phyloP scores from a whole-genome alignment of 352 stramenopile genomes.

The Phytophthora niederhauseri region DNA sequence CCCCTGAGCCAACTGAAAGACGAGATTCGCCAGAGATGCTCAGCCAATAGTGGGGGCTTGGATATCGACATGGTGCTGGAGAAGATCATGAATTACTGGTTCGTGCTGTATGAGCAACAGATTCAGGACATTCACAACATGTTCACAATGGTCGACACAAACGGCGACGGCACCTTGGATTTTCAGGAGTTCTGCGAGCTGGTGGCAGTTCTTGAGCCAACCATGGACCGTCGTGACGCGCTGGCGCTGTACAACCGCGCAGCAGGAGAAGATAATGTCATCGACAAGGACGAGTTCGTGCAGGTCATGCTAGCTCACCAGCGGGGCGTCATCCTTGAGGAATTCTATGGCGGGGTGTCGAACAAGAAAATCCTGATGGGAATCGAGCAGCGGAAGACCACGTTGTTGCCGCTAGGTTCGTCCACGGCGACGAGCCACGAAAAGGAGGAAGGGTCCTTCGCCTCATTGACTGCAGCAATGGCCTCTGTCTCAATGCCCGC shows the following conservation, averaged over 20 bases:
- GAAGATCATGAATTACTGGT: slow-evolving; percentile 83
- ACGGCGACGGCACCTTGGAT: slow-evolving; percentile 73
- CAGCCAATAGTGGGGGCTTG: slow-evolving; percentile 33
- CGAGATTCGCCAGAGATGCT: slow-evolving; percentile 49
- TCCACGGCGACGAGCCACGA: slow-evolving; percentile 32
- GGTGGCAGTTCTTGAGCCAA: slow-evolving; percentile 62
- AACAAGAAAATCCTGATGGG: slow-evolving; percentile 62
- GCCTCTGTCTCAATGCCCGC: slow-evolving; percentile 28
- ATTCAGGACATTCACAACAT: slow-evolving; percentile 80
- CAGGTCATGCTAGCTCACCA: slow-evolving; percentile 79
- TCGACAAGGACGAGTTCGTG: slow-evolving; percentile 82
- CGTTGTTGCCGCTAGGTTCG: slow-evolving; percentile 24
- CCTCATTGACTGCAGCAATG: slow-evolving; percentile 62
- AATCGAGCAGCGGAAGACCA: slow-evolving; percentile 57
- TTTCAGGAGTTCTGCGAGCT: slow-evolving; percentile 78
- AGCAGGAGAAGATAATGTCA: slow-evolving; percentile 74
- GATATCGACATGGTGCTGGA: slow-evolving; percentile 80
- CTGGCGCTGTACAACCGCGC: slow-evolving; percentile 68
- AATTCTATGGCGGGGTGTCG: slow-evolving; percentile 58
- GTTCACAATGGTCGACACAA: slow-evolving; percentile 72
- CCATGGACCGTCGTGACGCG: slow-evolving; percentile 66
- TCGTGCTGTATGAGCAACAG: slow-evolving; percentile 76
- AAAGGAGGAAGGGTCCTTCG: slow-evolving; percentile 63
- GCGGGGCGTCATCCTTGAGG: slow-evolving; percentile 64
- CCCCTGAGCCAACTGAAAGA: slow-evolving; percentile 61